These are phyloP conservation scores for Omphalea diandra DNA, from an alignment of 441 rosid genomes.

Conservation along the genomic window DNA sequence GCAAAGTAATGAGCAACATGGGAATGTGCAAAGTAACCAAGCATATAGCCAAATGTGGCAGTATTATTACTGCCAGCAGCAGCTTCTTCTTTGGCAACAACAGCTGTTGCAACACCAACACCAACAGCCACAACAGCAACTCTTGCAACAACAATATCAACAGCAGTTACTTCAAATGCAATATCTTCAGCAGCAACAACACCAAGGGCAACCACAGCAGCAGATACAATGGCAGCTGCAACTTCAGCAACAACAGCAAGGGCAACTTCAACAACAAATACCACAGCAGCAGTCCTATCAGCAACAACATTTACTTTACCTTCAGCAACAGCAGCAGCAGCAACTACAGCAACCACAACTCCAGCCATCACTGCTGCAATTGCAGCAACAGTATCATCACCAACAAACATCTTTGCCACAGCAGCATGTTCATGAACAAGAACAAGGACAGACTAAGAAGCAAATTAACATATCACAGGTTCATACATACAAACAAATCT, in stretches of 20 bases:
- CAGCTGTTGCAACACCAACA: constrained; percentile 46
- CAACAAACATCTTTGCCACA: constrained; percentile 30
- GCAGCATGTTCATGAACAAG: constrained; percentile 23
- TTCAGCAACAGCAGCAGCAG: constrained; percentile 19
- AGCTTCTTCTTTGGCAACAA: constrained; percentile 46
- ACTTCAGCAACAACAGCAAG: constrained; percentile 29
- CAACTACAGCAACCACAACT: constrained; percentile 30
- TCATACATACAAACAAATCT: constrained; percentile 25
- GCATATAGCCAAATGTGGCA: constrained; percentile 81
- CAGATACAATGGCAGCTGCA: constrained; percentile 31
- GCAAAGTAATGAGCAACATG: constrained; percentile 48
- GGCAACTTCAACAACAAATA: constrained; percentile 33
- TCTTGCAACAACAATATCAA: constrained; percentile 42
- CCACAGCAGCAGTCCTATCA: constrained; percentile 28
- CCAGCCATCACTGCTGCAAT: constrained; percentile 27
- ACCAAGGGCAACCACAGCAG: constrained; percentile 30
- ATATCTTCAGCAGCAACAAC: constrained; percentile 39
- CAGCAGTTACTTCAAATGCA: constrained; percentile 42
- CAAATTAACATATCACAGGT: constrained; percentile 19
- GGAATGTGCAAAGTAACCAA: constrained; percentile 44
- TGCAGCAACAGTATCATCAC: constrained; percentile 27
- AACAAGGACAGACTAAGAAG: constrained; percentile 24
- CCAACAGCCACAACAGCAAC: constrained; percentile 47
- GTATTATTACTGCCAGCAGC: constrained; percentile 64
- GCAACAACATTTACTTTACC: too few species aligned